Evolutionary conservation across 2,329 filamentous ascomycete species (phyloP).

Genomic region (Exophiala sp.): DNA sequence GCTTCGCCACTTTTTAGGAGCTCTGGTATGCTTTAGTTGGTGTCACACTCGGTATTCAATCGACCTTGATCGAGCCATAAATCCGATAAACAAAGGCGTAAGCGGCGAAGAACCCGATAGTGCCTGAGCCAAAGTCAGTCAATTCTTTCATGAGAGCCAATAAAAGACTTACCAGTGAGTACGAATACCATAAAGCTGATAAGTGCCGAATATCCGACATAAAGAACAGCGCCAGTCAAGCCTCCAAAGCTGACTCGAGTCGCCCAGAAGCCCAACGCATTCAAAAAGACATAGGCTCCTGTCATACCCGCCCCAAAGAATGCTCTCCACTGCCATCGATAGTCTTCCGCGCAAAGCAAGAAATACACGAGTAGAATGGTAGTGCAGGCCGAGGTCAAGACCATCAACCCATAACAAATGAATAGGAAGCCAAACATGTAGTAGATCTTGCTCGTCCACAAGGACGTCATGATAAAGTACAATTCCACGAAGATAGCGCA

Average conservation of each 20-base stretch:
- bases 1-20: not conserved
- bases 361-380: constrained; percentile 96
- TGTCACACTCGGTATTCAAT: constrained; percentile 51
- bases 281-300: constrained; percentile 85
- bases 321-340: constrained; percentile 97
- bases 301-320: constrained; percentile 90
- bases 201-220: constrained; percentile 86
- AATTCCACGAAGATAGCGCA: constrained; percentile 97
- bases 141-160: constrained; percentile 8
- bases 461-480: constrained; percentile 98
- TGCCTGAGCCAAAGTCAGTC: constrained; percentile 54
- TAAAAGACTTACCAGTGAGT: constrained; percentile 70
- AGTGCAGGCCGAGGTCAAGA: constrained; percentile 87
- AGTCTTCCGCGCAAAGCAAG: constrained; percentile 91
- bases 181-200: constrained; percentile 91
- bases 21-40: not conserved
- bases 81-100: constrained; percentile 94
- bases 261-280: constrained; percentile 86
- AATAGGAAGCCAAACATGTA: constrained; percentile 99
- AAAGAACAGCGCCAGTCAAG: constrained; percentile 81
- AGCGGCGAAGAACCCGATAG: constrained; percentile 92
- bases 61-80: constrained; percentile 97
- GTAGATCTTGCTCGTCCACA: constrained; percentile 98
- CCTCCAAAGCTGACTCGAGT: constrained; percentile 83
- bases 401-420: constrained; percentile 95